Conservation (phyloP, 2,329 filamentous ascomycete species). For the Metarhizium anisopliae region DNA sequence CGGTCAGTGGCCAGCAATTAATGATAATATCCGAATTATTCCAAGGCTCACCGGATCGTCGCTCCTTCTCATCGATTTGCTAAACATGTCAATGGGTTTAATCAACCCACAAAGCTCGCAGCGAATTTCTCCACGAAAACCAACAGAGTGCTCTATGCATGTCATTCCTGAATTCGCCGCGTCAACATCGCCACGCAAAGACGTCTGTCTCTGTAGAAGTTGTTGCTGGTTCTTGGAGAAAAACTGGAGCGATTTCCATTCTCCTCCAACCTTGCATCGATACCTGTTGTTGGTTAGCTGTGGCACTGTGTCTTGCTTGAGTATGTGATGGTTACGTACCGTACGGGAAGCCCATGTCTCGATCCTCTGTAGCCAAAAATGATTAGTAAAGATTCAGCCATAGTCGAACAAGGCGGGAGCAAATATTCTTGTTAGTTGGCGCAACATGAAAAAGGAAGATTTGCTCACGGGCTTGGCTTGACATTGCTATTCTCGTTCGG, state of each 20-base stretch:
- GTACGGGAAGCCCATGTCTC: background rate
- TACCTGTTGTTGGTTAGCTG: slow-evolving; percentile 13
- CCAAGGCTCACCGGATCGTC: slow-evolving; percentile 20
- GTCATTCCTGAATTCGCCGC: slow-evolving; percentile 26
- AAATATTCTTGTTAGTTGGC: background rate
- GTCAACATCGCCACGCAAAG: slow-evolving; percentile 10
- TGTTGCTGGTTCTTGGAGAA: slow-evolving; percentile 26
- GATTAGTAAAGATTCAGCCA: background rate
- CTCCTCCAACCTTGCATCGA: slow-evolving; percentile 26
- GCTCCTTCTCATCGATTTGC: slow-evolving; percentile 17
- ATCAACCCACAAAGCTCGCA: slow-evolving; percentile 23
- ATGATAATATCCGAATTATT: background rate
- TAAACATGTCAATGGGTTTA: slow-evolving; percentile 21
- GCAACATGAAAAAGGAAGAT: too few species aligned
- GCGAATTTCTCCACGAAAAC: slow-evolving; percentile 14
- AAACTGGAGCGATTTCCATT: slow-evolving; percentile 21
- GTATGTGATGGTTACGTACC: background rate
- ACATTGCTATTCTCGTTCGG: background rate
- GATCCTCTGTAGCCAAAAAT: background rate
- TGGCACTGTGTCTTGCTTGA: background rate
- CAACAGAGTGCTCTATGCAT: slow-evolving; percentile 24
- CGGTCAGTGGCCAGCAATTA: background rate
- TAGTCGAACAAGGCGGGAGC: background rate
- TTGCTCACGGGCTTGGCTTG: background rate
- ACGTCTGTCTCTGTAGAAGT: slow-evolving; percentile 12